These are phyloP conservation scores for Lizanozyma gosingica DNA, from an alignment of 1,139 yeast species.

Conservation along the genomic window DNA sequence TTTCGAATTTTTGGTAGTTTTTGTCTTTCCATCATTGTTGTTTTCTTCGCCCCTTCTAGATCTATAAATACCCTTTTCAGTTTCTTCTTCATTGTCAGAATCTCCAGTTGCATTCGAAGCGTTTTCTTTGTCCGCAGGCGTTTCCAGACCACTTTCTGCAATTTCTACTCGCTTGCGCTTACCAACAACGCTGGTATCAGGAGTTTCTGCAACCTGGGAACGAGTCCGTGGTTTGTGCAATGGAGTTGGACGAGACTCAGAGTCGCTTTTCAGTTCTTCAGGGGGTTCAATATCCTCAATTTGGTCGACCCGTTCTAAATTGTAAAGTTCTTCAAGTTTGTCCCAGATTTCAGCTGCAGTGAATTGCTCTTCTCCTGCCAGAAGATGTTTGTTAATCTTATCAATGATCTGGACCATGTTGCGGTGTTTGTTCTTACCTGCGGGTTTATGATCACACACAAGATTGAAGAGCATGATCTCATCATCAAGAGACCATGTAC, in stretches of 20 bases:
- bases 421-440: conserved; percentile 49
- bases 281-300: conserved; percentile 28
- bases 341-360: conserved; percentile 49
- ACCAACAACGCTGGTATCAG: background rate
- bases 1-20: conserved; percentile 5
- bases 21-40: conserved; percentile 6
- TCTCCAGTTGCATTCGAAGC: conserved; percentile 5
- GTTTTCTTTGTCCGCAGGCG: conserved; percentile 3
- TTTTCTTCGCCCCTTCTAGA: conserved; percentile 5
- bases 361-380: conserved; percentile 17
- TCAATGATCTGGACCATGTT: conserved; percentile 49
- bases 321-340: conserved; percentile 44
- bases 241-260: conserved; percentile 6
- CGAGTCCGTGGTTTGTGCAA: conserved; percentile 2
- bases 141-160: conserved; percentile 3
- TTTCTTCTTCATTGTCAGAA: conserved; percentile 1
- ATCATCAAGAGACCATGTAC: conserved; percentile 51
- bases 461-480: conserved; percentile 60
- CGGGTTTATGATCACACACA: conserved; percentile 62
- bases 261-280: conserved; percentile 9
- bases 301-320: conserved; percentile 47
- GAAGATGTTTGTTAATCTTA: conserved; percentile 32
- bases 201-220: background rate
- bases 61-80: background rate
- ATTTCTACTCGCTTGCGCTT: conserved; percentile 1